These are phyloP conservation scores for Abortiporus biennis DNA, from an alignment of 1,284 basidiomycete genomes.

Conservation along the genomic window DNA sequence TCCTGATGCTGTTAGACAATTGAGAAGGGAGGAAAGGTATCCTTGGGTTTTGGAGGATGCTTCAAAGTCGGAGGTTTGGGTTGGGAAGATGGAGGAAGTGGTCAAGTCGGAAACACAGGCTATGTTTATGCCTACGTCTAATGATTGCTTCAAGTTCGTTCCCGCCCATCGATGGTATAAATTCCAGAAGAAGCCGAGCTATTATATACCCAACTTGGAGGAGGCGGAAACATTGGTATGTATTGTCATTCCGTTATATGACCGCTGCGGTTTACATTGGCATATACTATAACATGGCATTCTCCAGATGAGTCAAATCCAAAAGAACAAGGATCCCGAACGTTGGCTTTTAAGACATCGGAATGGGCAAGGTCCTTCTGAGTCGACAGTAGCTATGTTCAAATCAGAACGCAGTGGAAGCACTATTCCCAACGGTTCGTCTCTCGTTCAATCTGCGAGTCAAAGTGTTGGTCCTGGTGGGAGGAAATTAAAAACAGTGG, in stretches of 20 bases:
- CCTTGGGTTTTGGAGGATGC: conserved; percentile 88
- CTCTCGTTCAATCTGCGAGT: conserved; percentile 42
- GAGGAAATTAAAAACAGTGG: conserved; percentile 53
- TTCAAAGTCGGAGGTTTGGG: conserved; percentile 63
- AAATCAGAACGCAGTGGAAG: conserved; percentile 53
- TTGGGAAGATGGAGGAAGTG: conserved; percentile 74
- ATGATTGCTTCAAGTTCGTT: conserved; percentile 79
- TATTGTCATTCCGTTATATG: conserved; percentile 24
- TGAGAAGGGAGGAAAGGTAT: conserved; percentile 78
- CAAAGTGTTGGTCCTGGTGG: conserved; percentile 63
- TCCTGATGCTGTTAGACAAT: conserved; percentile 31
- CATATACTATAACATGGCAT: background rate
- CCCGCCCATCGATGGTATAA: conserved; percentile 87
- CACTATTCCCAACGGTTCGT: conserved; percentile 26
- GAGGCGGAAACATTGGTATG: conserved; percentile 73
- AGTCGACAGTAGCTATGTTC: conserved; percentile 58
- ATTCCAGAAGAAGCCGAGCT: conserved; percentile 77
- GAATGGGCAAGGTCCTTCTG: conserved; percentile 49
- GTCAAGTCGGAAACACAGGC: conserved; percentile 42
- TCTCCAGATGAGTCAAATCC: conserved; percentile 40
- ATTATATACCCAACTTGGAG: conserved; percentile 60
- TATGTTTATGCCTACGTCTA: conserved; percentile 62
- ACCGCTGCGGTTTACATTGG: background rate
- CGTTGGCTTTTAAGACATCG: conserved; percentile 60
- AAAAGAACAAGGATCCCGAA: conserved; percentile 68